These are phyloP conservation scores for Escovopsis weberi DNA, from an alignment of 2,329 filamentous ascomycete species.

Conservation along the genomic window DNA sequence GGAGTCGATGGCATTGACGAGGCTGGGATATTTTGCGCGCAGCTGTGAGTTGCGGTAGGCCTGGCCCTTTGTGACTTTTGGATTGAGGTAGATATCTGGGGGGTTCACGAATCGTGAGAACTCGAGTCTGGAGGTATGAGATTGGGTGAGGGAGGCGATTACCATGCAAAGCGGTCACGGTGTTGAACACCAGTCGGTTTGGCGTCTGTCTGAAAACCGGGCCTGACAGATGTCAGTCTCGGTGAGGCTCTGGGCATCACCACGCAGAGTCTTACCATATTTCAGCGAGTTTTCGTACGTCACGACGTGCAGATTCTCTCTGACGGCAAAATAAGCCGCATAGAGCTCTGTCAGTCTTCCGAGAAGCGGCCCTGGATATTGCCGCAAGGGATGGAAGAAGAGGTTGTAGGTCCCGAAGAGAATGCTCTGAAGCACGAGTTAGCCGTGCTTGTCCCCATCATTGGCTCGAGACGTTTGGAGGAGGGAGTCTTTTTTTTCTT, in stretches of 20 bases:
- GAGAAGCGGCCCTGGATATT: constrained; percentile 1
- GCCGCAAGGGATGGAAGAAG: constrained; percentile 1
- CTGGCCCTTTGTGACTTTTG: background rate
- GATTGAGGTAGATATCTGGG: constrained; percentile 1
- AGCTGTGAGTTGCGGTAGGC: background rate
- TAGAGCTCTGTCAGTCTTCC: constrained; percentile 1
- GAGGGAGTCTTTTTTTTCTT: too few species aligned
- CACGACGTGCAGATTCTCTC: background rate
- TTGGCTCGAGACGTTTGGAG: too few species aligned
- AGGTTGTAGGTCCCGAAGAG: background rate
- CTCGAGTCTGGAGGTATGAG: too few species aligned
- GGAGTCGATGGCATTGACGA: constrained; percentile 1
- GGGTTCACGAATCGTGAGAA: background rate
- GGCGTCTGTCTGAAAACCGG: constrained; percentile 2
- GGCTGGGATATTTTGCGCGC: background rate
- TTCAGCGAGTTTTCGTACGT: constrained; percentile 3
- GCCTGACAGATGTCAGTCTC: background rate
- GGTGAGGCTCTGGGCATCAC: background rate
- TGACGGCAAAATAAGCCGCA: constrained; percentile 1
- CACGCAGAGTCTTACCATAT: background rate
- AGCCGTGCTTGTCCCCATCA: background rate
- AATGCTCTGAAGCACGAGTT: background rate
- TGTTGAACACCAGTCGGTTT: constrained; percentile 1
- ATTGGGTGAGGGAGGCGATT: background rate
- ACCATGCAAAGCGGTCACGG: constrained; percentile 1